Conservation (phyloP, 2,329 filamentous ascomycete genomes). For the Phyllosticta paracitricarpa region DNA sequence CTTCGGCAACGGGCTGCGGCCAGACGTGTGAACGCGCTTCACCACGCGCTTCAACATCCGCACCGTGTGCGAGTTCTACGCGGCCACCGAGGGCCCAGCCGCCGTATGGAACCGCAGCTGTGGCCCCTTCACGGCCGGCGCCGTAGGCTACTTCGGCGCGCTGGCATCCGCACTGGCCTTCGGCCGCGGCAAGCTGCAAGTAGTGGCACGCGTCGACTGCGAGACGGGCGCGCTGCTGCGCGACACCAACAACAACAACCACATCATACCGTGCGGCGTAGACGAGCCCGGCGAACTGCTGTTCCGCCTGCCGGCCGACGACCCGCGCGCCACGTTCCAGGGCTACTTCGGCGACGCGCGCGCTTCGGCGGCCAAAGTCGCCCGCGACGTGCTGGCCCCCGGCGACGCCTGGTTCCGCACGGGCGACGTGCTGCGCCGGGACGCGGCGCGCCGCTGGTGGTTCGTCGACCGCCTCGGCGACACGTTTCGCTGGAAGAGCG, state of each 20-base stretch:
- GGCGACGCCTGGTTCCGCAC: conserved; percentile 41
- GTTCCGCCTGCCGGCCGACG: conserved; percentile 48
- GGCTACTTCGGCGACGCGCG: conserved; percentile 61
- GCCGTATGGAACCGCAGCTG: conserved; percentile 5
- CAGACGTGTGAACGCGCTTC: conserved; percentile 59
- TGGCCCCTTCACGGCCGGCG: conserved; percentile 2
- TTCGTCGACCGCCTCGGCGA: conserved; percentile 41
- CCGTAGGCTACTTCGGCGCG: conserved; percentile 3
- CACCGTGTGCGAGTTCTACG: conserved; percentile 65
- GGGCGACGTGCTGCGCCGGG: conserved; percentile 37
- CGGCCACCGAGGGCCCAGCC: conserved; percentile 59
- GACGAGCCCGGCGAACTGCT: conserved; percentile 56
- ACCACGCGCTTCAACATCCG: conserved; percentile 52
- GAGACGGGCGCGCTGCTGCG: conserved; percentile 54
- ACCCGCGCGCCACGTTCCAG: conserved; percentile 41
- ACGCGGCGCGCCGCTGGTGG: conserved; percentile 36
- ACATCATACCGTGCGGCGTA: not conserved
- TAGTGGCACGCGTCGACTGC: conserved; percentile 41
- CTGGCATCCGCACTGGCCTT: not conserved
- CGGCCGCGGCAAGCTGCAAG: not conserved
- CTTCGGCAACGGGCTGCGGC: conserved; percentile 58
- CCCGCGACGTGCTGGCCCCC: conserved; percentile 35
- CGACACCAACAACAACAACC: conserved; percentile 31
- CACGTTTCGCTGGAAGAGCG: conserved; percentile 41
- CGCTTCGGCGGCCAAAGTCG: conserved; percentile 51